Conservation (phyloP, 148 eudicot genomes). For the Silene conica region DNA sequence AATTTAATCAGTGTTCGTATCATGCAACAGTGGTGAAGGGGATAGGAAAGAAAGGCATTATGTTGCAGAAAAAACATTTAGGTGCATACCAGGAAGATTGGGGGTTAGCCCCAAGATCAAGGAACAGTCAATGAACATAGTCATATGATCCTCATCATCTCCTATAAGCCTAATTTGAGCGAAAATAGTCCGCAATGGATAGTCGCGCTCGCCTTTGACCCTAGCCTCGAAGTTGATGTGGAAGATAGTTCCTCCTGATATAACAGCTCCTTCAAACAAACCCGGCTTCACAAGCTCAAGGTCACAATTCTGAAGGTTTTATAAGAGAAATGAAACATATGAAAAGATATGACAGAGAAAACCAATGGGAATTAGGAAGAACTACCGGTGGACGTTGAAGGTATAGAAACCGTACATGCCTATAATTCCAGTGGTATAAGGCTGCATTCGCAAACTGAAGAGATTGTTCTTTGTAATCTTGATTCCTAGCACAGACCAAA, state of each 20-base stretch:
- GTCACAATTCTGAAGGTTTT: neutral
- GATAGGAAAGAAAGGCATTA: no score
- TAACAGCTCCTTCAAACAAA: neutral
- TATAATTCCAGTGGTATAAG: neutral
- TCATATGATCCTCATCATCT: neutral
- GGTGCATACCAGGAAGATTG: neutral
- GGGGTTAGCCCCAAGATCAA: neutral
- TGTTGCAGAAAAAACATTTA: no score
- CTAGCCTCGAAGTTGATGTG: slow-evolving; percentile 14
- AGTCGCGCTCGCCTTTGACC: neutral
- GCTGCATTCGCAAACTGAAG: neutral
- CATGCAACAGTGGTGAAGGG: neutral
- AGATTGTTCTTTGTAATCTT: slow-evolving; percentile 4
- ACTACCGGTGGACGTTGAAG: neutral
- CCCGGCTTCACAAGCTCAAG: slow-evolving; percentile 15
- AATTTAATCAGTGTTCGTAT: neutral
- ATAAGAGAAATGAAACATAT: neutral
- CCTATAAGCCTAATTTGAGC: neutral
- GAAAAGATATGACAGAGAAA: neutral
- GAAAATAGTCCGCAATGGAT: neutral
- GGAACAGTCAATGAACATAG: neutral
- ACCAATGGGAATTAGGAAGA: neutral
- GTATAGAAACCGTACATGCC: neutral
- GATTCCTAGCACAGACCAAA: neutral
- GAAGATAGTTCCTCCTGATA: neutral